Base-by-base conservation (phyloP, 495 filamentous ascomycete genomes). In the Poronia punctata region DNA sequence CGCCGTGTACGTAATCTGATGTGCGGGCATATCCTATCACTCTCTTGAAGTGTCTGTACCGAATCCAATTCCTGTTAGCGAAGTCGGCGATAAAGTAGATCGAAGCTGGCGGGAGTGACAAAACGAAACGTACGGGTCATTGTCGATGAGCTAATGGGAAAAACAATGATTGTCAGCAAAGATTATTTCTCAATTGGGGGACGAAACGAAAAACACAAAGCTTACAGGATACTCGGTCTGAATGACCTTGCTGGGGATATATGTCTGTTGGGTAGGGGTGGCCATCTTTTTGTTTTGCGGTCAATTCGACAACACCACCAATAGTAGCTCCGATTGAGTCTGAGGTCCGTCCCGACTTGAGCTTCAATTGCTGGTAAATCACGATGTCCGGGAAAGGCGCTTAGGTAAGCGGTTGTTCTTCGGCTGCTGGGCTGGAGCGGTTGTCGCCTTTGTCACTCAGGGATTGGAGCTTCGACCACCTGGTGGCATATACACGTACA, bases 11-110 rank as follows among this genome's bases (percentile, higher is more conserved):
- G 55, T 92, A 97, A 65, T 98, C 92, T 28, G 76, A 82, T 22
- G 78, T 64, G 19, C 92, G 79, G 36, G 88, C 84, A 74, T 97
- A 98, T 54, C 78, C 62, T 38, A 93, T 58, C 29, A 97, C 92
- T 54, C 93, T 82, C 59, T 71, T 83, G 66, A 97, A 78, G 63
- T 98, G 90, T 49, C 93, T 97, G 52, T 33, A 53, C 24, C 21
- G 15, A 12, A 14, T 15, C 21, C 9, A 34, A 18, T 27, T 50
- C 38, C 41, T 39, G 35, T 46, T 5, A 32, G 22, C 27, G 9
- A 17, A 20, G n/a, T 0, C 21, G 18, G 2, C 3, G 1, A 21
- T 25, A 3, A 17, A 30, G 19, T 32, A 18, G 15, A 25, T 40
- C 11, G 14, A 19, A n/a, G 26, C 20, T 5, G 10, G n/a, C 4